phyloP scores from a whole-genome alignment of 148 eudicot genomes.

The Arctostaphylos glauca region DNA sequence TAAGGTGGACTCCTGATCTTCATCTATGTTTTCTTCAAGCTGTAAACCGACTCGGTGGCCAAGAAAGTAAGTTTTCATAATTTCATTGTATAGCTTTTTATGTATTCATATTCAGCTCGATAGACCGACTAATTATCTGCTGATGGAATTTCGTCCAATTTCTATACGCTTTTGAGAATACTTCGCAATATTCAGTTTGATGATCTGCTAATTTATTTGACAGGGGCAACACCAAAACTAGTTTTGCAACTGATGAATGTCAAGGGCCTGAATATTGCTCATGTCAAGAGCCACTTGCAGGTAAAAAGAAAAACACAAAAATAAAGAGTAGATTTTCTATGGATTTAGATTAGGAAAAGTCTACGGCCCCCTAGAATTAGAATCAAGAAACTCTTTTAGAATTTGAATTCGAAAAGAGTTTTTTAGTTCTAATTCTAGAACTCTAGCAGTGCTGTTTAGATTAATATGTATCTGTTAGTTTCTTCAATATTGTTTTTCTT shows the following conservation, averaged over 20 bases:
- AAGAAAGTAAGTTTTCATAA: slow-evolving; percentile 18
- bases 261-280: slow-evolving; percentile 25
- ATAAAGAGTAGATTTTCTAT: background rate
- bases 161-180: no score
- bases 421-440: no score
- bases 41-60: slow-evolving; percentile 28
- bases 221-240: slow-evolving; percentile 27
- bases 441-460: background rate
- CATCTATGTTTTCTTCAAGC: slow-evolving; percentile 31
- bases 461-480: background rate
- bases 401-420: no score
- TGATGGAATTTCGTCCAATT: no score
- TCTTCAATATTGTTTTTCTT: background rate
- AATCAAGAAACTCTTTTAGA: no score
- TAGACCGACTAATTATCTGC: no score
- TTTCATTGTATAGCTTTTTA: background rate
- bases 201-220: background rate
- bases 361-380: no score
- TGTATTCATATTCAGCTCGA: no score
- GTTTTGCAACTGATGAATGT: slow-evolving; percentile 24
- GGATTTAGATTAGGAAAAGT: background rate
- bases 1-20: slow-evolving; percentile 37
- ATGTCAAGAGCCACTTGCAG: slow-evolving; percentile 29
- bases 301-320: background rate
- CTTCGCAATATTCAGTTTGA: background rate